Evolutionary conservation across 495 filamentous ascomycete genomes (phyloP), one percentile per base, ranked within the genome.

Genomic region (Wilcoxina mikolae): DNA sequence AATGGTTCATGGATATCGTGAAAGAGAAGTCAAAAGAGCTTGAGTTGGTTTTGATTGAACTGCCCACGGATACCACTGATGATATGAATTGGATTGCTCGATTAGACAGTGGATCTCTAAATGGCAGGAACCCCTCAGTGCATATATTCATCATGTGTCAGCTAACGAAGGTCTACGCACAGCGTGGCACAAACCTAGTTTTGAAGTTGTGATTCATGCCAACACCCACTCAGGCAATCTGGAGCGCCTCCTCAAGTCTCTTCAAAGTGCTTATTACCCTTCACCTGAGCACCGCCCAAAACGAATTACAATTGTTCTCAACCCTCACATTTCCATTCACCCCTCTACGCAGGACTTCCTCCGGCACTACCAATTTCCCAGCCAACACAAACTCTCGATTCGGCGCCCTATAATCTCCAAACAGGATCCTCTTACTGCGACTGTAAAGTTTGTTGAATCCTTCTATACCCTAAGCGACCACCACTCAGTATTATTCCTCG

Each of bases 171-270:
- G 58, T 18, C 54, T 38, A 43, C 23, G 41, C 46, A 22, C 28
- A 66, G 63, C 58, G 9, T 85, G 81, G 81, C 76, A 80, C 58
- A 69, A 70, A 18, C 64, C 78, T 2, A 70, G 69, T 10, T 69
- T 84, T 42, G 79, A 84, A 35, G 74, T 85, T 23, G 62, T 84
- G 12, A 74, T 85, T 31, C 76, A 81, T 45, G 78, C 76, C 38
- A 71, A 77, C 44, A 60, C 71, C 4, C 67, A 76, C 24, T 76
- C 76, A 25, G 78, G 79, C 18, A 78, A 77, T 25, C 56, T 85
- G 27, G 71, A 79, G 18, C 73, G 79, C 27, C 70, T 84, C 28
- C 67, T 85, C 10, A 70, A 70, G 51, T 83, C 81, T 17, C 69
- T 85, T 25, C 61, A 76, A 59, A 64, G 68, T 15, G 81, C 82